Base-by-base conservation (phyloP, 495 filamentous ascomycete genomes). In the Xylaria palmicola region DNA sequence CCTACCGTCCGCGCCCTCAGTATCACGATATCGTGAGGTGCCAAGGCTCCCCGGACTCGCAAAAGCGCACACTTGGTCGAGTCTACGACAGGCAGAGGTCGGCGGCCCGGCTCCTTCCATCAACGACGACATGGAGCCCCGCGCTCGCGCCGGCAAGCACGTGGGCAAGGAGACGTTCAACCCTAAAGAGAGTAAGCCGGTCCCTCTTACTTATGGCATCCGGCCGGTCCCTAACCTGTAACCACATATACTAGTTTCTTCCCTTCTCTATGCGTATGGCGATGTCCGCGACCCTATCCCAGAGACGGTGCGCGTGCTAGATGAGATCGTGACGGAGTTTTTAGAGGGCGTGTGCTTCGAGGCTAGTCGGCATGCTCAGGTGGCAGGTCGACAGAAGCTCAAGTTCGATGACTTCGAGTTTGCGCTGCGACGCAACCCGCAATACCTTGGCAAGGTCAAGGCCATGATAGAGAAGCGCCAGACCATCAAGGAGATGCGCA, bases 391-490 rank as follows among this genome's bases (percentile, higher is more conserved):
- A 6, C 89, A 93, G 67, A 98, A 98, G 76, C 90, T 97, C 77
- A 98, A 98, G 70, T 89, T 96, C 58, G 94, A 98, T 64, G 94
- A 98, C 72, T 96, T 98, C 79, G 90, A 93, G 68, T 98, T 94
- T 68, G 90, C 90, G 30, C 84, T 97, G 54, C 85, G 95, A 32
- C 84, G 87, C 34, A 94, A 97, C 67, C 86, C 90, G 22, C 78
- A 83, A 65, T 92, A 94, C 72, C 83, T 97, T 47, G 94, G 94
- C 22, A 88, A 94, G 75, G 90, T 97, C 57, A 85, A 91, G 77
- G 92, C 96, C 73, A 79, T 95, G 63, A 75, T 97, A 53, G 85
- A 86, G 64, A 91, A 89, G 83, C 88, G 93, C 61, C 86, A 87
- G 68, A 84, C 87, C 56, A 83, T 97, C 44, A 91, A 91, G 69